A percentile compares a stretch with the other conserved stretches of the same genome.
Evolutionary conservation across 2,329 filamentous ascomycete species (phyloP).

Genomic region (Neofusicoccum ribis): DNA sequence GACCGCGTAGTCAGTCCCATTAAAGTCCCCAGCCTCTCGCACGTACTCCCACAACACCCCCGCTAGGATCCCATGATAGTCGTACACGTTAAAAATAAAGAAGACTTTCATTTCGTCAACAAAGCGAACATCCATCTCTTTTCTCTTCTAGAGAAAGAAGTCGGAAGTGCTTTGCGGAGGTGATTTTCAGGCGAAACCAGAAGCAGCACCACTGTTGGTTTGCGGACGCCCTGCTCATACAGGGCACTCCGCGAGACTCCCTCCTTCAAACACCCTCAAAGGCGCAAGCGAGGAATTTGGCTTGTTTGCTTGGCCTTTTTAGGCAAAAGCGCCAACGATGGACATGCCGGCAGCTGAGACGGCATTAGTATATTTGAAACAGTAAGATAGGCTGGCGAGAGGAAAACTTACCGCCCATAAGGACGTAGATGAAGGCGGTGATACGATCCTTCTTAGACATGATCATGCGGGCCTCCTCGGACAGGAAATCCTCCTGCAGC

Average conservation of each 20-base stretch:
- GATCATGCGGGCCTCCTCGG: slow-evolving; percentile 46
- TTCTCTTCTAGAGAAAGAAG: background rate
- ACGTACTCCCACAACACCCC: background rate
- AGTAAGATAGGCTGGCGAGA: no score
- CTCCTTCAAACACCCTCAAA: background rate
- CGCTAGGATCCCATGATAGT: background rate
- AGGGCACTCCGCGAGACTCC: no score
- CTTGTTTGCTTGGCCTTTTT: slow-evolving; percentile 3
- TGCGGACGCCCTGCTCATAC: no score
- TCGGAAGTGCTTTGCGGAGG: background rate
- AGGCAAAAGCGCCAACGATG: slow-evolving; percentile 39
- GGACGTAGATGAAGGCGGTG: slow-evolving; percentile 49
- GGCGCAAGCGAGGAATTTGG: background rate
- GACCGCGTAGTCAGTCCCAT: background rate
- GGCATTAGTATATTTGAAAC: background rate
- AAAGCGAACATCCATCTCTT: background rate
- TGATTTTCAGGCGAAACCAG: no score
- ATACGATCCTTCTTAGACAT: slow-evolving; percentile 57
- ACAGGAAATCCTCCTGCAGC: slow-evolving; percentile 79
- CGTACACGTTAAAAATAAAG: background rate
- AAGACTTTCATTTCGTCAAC: background rate
- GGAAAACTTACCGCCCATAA: slow-evolving; percentile 30
- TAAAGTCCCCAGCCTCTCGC: background rate
- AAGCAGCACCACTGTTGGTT: no score
- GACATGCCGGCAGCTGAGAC: slow-evolving; percentile 35